Base-by-base conservation (phyloP, 2,329 filamentous ascomycete genomes). In the Diaporthe ampelina region DNA sequence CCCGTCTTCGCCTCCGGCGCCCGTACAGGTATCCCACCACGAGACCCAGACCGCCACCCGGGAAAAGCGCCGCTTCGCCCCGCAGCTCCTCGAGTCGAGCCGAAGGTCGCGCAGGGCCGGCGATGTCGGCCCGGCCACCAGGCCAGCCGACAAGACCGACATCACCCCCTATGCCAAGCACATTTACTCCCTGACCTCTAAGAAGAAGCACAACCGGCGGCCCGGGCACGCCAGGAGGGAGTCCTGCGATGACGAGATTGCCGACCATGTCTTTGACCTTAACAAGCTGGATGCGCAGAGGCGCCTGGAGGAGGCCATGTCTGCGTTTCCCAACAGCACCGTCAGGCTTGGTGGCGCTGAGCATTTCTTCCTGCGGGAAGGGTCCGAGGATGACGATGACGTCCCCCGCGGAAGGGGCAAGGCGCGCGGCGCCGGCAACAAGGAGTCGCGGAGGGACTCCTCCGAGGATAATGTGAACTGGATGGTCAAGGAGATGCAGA, bases 401-500 rank as follows among this genome's bases (percentile, higher is more conserved):
- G 56, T 40, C 29, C 77, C 82, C 73, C 79, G 86, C 76, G 80
- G 82, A 76, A 83, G 79, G 78, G 80, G 69, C 73, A 76, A 76
- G 61, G 77, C 78, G 56, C 76, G 78, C 29, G 78, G 77, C 35
- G 76, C 77, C 7, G 76, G 78, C 67, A 75, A 77, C 72, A 74
- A 81, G 74, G 79, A 79, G 10, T 78, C 81, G 35, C 86, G 90
- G 74, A 88, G 91, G 54, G 91, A 92, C 79, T 91, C 91, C 61
- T 92, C 91, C 2, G 89, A 90, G 67, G 87, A 91, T 78, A 88
- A 90, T 69, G 86, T 89, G 74, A 85, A 90, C 73, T 96, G 94
- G 92, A 94, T 95, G 80, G 88, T 97, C 79, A 90, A 92, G 79
- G 92, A 95, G 78, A 94, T 97, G 93, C 93, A 94, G 78, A 89